Conservation (phyloP, 257 asterid genomes). For the Rhazya stricta region DNA sequence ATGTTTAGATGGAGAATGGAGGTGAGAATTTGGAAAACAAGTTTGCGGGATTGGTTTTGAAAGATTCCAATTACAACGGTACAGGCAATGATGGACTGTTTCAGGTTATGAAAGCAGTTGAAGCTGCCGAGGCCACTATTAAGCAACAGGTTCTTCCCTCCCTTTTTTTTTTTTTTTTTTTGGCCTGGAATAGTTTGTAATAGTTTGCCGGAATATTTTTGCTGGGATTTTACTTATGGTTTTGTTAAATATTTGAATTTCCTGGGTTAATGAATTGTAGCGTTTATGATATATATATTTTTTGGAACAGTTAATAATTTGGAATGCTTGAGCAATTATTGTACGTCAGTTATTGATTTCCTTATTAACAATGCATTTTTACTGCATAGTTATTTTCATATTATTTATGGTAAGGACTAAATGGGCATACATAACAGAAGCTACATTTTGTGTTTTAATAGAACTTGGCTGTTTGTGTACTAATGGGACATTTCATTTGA, state of each 20-base stretch:
- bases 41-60: conserved; percentile 52
- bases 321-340: not conserved
- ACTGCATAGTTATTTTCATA: not conserved
- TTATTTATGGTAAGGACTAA: not conserved
- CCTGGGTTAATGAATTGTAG: not conserved
- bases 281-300: not conserved
- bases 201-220: not conserved
- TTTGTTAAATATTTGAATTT: not conserved
- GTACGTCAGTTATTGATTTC: not conserved
- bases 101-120: conserved; percentile 95
- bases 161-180: not conserved
- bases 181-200: not conserved
- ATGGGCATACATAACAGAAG: not conserved
- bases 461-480: not conserved
- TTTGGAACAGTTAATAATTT: not conserved
- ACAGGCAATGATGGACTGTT: conserved; percentile 58
- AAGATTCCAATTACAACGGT: conserved; percentile 36
- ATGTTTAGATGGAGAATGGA: conserved; percentile 58
- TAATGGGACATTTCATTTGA: not conserved
- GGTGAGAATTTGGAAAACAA: conserved; percentile 45
- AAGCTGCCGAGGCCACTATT: conserved; percentile 90
- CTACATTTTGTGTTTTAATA: not conserved
- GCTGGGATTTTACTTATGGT: not conserved
- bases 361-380: not conserved
- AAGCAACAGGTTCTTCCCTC: conserved; percentile 64